phyloP scores from a whole-genome alignment of 2,329 filamentous ascomycete species.

The Penicillium capsulatum region DNA sequence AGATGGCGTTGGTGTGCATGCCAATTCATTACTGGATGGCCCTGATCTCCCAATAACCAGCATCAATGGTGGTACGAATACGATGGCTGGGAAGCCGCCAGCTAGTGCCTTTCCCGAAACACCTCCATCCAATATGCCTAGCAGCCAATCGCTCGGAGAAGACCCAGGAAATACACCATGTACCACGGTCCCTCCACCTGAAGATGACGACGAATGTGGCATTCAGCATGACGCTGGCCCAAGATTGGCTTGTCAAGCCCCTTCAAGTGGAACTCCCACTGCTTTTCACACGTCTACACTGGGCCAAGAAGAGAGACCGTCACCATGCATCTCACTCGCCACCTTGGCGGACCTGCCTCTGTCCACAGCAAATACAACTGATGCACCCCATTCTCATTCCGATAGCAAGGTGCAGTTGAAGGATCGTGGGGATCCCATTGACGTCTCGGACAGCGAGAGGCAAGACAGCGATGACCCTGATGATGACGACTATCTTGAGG shows the following conservation, averaged over 20 bases:
- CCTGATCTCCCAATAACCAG: neutral
- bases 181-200: neutral
- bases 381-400: neutral
- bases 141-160: neutral
- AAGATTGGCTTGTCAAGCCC: neutral
- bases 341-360: no score
- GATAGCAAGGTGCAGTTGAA: neutral
- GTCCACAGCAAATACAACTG: neutral
- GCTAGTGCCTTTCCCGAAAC: neutral
- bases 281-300: neutral
- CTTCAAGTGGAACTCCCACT: neutral
- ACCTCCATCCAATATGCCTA: neutral
- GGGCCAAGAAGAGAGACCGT: neutral
- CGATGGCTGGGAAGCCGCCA: neutral
- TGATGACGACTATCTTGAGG: constrained; percentile 1
- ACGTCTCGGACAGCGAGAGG: neutral
- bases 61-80: neutral
- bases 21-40: neutral
- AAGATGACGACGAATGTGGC: neutral
- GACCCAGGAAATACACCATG: neutral
- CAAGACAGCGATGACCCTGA: constrained; percentile 6
- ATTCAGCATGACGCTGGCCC: neutral
- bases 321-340: no score
- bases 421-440: neutral
- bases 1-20: neutral